Evolutionary conservation across 192 early-diverging fungal species (phyloP), one percentile per base, ranked within the genome.

Genomic region (Linnemannia hyalina): DNA sequence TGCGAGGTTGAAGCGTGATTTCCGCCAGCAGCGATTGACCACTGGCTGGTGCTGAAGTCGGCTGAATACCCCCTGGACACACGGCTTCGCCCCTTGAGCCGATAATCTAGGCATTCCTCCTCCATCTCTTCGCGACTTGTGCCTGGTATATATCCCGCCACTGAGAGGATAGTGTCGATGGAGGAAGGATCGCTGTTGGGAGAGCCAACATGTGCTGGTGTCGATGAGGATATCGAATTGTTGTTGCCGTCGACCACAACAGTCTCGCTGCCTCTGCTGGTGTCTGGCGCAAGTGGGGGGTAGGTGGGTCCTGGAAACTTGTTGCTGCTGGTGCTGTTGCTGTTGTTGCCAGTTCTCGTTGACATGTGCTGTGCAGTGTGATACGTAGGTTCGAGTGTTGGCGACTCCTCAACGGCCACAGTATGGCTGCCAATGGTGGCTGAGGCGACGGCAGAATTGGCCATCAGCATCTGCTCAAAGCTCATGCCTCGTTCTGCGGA

Each of bases 51-150:
- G 22, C 40, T 35, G 46, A 80, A 73, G 42, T 65, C 71, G 23
- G 26, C 73, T 36, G 73, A 55, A 47, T 75, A 52, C n/a, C 80
- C 80, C 55, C 52, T 60, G 8, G 78, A 73, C 46, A 69, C 46
- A 20, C 60, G 73, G 35, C 69, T 75, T 46, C 60, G 80, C 29
- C 80, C 80, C 69, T 81, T 81, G 13, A 81, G 36, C 35, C 60
- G 80, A 76, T 81, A 81, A 29, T 81, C 80, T 26, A 81, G 74
- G 26, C 73, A 70, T 55, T 81, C 80, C 8, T 74, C 68, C 29
- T 81, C 74, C 26, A 69, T 29, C 4, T 76, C 80, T 52, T 75
- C 80, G 20, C 74, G 63, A 52, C 44, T 71, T 4, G 68, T 46
- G 41, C 68, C 80, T 4, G 73, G 36, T 32, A 49, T 60, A 20